Evolutionary conservation across 129 eudicot species (phyloP), one percentile per base, ranked within the genome.

Genomic region (Flaveria robusta): DNA sequence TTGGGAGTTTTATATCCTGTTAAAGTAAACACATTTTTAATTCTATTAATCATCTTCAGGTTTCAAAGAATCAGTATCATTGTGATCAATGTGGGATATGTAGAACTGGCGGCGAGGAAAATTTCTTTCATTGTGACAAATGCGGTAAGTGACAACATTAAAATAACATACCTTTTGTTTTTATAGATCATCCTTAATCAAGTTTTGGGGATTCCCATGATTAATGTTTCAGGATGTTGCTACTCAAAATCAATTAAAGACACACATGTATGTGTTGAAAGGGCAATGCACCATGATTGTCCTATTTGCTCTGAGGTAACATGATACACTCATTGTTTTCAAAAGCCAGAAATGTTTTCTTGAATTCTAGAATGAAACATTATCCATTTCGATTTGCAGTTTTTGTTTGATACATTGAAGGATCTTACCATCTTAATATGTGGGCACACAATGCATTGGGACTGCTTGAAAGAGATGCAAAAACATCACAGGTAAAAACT

Each of bases 31-130:
- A 66, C 20, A 37, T 81, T 19, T 27, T 13, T 54, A 9, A 29
- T 55, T 39, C 9, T 42, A 73, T 54, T 4, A 24, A 39, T 49
- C n/a, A 16, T 70, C 37, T 74, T 16, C 39, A 91, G 97, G 96
- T 87, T 54, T 86, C 90, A 20, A 91, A 91, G 86, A 81, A 83
- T 74, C 97, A 91, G 56, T 91, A 91, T 80, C 97, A 91, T 79
- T 91, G 97, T 63, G 92, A 88, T 65, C 68, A 81, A 85, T 91
- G 97, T 83, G 96, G 96, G 81, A 91, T 91, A 54, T 91, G 97
- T 83, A 90, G 96, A 78, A 84, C 84, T 23, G 96, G 96, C 3
- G 96, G 92, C 50, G 39, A 82, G 41, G 92, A 90, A 67, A 90
- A 87, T 69, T 90, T 83, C 81, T 90, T 87, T 73, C 96, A 90